Conservation (phyloP, 768 basidiomycete species). For the Serendipita sp. region DNA sequence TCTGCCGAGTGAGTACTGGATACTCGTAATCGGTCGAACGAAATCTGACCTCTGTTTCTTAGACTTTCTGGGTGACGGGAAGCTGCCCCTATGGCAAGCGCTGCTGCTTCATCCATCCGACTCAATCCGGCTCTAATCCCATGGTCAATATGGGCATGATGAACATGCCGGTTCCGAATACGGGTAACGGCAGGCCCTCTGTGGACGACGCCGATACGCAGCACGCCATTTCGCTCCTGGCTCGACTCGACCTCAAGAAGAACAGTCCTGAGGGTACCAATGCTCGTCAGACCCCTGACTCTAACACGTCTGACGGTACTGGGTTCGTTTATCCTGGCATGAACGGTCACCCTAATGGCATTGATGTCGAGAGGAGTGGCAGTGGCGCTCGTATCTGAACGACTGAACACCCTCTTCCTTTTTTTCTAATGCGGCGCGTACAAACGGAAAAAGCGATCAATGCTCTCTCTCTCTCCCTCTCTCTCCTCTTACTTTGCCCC, state of each 20-base stretch:
- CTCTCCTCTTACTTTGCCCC: background rate
- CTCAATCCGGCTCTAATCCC: background rate
- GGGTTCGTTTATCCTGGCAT: background rate
- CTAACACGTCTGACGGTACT: background rate
- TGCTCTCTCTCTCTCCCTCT: background rate
- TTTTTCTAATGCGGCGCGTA: too few species aligned
- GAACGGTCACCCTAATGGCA: background rate
- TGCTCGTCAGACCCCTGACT: background rate
- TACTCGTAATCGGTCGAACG: background rate
- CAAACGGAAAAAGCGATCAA: background rate
- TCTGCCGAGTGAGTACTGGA: constrained; percentile 12
- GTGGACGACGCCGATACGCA: background rate
- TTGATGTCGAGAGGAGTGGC: background rate
- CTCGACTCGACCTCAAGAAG: background rate
- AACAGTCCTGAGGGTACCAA: background rate
- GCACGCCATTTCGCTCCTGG: background rate
- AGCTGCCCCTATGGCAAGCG: constrained; percentile 18
- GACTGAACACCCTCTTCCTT: background rate
- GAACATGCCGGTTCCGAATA: background rate
- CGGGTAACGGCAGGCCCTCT: background rate
- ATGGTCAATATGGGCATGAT: background rate
- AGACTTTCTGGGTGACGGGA: constrained; percentile 18
- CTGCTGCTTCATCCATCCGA: constrained; percentile 19
- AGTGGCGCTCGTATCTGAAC: background rate
- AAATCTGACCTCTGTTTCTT: background rate